Percentiles rank a stretch among this genome's conserved stretches.
These are phyloP conservation scores for Dimargaris xerosporica DNA, from an alignment of 192 early-diverging fungal genomes.

Conservation along the genomic window DNA sequence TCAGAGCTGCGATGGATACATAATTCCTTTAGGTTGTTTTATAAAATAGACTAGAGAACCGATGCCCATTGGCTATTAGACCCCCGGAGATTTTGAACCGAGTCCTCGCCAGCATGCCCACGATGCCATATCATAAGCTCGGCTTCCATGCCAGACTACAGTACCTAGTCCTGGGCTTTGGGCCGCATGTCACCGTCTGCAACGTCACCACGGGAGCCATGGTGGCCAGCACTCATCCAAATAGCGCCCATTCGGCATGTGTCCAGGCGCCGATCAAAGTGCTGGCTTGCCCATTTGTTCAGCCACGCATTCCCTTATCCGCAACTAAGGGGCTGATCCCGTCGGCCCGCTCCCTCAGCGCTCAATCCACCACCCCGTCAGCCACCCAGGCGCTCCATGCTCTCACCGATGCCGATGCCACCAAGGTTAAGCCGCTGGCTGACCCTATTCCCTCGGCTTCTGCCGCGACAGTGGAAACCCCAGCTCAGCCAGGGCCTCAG, in stretches of 20 bases:
- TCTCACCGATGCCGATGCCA: neutral
- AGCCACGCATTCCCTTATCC: neutral
- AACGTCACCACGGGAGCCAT: constrained; percentile 11
- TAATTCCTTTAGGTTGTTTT: too few relatives aligned
- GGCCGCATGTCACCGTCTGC: constrained; percentile 29
- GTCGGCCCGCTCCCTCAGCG: neutral
- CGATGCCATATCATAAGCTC: neutral
- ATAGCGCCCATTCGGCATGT: neutral
- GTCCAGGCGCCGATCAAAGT: constrained; percentile 11
- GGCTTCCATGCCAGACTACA: constrained; percentile 25
- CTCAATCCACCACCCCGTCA: neutral
- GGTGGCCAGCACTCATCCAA: neutral
- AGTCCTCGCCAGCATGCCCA: neutral
- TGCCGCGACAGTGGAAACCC: constrained; percentile 18
- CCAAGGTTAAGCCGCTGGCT: neutral
- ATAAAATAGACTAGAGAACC: too few relatives aligned
- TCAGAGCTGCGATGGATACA: too few relatives aligned
- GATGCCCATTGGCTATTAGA: too few relatives aligned
- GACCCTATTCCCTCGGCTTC: constrained; percentile 7
- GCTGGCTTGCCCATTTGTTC: neutral
- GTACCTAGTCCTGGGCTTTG: constrained; percentile 30
- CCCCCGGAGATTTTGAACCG: too few relatives aligned
- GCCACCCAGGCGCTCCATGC: neutral
- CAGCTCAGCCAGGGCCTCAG: constrained; percentile 12
- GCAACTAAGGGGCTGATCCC: constrained; percentile 10